Percentiles rank a stretch among this genome's conserved stretches.
phyloP scores from a whole-genome alignment of 2,329 filamentous ascomycete genomes.

The Emmonsiellopsis sp. region DNA sequence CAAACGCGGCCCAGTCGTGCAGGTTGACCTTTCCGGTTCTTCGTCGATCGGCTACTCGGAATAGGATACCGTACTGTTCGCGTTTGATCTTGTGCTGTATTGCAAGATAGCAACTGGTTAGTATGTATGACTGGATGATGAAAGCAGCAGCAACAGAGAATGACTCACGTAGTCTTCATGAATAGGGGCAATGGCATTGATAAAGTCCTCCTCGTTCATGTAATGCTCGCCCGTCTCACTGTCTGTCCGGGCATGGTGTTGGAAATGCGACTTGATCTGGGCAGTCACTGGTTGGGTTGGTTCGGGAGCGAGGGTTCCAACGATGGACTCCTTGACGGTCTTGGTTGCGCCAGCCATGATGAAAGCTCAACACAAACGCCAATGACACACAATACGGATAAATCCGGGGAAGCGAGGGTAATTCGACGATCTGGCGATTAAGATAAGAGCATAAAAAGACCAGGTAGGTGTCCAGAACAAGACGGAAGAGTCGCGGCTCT shows the following conservation, averaged over 20 bases:
- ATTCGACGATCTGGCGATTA: too few relatives aligned
- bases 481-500: not conserved
- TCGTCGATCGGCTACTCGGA: slow-evolving; percentile 77
- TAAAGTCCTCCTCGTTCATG: slow-evolving; percentile 79
- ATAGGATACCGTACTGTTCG: slow-evolving; percentile 90
- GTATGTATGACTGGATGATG: not conserved
- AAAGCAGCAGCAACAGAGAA: not conserved
- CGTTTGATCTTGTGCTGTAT: slow-evolving; percentile 91
- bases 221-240: slow-evolving; percentile 65
- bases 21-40: slow-evolving; percentile 65
- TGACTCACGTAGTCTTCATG: slow-evolving; percentile 81
- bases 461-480: too few relatives aligned
- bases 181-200: slow-evolving; percentile 77
- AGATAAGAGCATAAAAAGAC: too few relatives aligned
- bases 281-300: slow-evolving; percentile 53
- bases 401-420: too few relatives aligned
- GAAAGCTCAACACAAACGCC: not conserved
- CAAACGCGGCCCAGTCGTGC: slow-evolving; percentile 84
- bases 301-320: slow-evolving; percentile 49
- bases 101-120: not conserved
- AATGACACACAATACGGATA: too few relatives aligned
- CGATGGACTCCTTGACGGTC: slow-evolving; percentile 68
- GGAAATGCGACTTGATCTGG: slow-evolving; percentile 68
- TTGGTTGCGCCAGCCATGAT: slow-evolving; percentile 50
- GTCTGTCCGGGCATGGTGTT: slow-evolving; percentile 67